Evolutionary conservation across 352 stramenopile genomes (phyloP), one percentile per base, ranked within the genome.

Genomic region (Elongisporangium prolatum): DNA sequence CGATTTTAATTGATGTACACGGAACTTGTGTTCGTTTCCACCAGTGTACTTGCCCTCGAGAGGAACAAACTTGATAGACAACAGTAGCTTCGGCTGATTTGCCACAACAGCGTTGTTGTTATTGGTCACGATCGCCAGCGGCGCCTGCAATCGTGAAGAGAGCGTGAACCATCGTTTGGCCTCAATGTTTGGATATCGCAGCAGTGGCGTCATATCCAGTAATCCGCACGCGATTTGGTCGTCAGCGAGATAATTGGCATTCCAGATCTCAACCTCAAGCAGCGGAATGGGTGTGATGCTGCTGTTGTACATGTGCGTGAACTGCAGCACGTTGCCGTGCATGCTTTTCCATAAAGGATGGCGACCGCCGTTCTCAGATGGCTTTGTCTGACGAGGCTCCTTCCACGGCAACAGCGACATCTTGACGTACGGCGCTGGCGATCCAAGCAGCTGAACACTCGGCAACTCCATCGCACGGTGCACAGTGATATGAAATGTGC

Each of bases 221-320:
- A 95, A 64, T 3, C 77, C 74, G 21, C 80, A 93, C 21, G 86
- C 86, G n/a, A 91, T 67, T 54, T 91, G 72, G 25, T 95, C 84
- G 52, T 95, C 78, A 4, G 81, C 67, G 34, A 95, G 59, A 61
- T 91, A 95, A 59, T 89, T 93, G 51, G 81, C 83, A 53, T 89
- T 95, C 70, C 86, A 95, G 34, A 95, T 79, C 59, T 95, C 84
- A 25, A 95, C 79, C 60, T 93, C 84, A 1, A 95, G 65, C 18
- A 93, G 60, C 25, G 86, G 86, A 24, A 93, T 91, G 4, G 86
- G 86, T 2, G 85, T 95, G 68, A 93, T 93, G 13, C 74, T 85
- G 62, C 84, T 93, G 69, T 93, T 95, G 72, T 93, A 95, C 77
- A 93, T 91, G 70, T 95, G 86, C 28, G 85, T 81, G 48, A 95